A percentile compares a stretch with the other conserved stretches of the same genome.
These are phyloP conservation scores for Aspergillus taichungensis DNA, from an alignment of 495 filamentous ascomycete genomes.

Conservation along the genomic window DNA sequence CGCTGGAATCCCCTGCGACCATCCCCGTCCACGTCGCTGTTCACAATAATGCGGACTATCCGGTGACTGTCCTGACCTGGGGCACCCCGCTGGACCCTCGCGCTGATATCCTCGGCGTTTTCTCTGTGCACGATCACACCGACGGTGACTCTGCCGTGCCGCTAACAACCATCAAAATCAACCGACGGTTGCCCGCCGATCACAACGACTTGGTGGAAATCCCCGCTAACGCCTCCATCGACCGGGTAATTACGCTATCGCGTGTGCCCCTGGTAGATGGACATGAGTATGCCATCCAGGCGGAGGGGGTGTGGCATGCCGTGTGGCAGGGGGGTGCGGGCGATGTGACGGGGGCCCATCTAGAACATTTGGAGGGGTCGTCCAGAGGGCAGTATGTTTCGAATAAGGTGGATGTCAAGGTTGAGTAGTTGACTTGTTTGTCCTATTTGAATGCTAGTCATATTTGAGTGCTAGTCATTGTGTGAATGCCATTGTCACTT, in stretches of 20 bases:
- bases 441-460: no score
- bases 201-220: constrained; percentile 36
- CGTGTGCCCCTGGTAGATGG: constrained; percentile 11
- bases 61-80: constrained; percentile 43
- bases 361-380: constrained; percentile 10
- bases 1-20: constrained; percentile 10
- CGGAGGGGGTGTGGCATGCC: constrained; percentile 24
- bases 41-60: constrained; percentile 28
- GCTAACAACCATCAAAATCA: constrained; percentile 34
- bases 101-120: constrained; percentile 37
- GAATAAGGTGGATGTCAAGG: constrained; percentile 7
- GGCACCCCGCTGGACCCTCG: constrained; percentile 39
- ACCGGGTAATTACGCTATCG: constrained; percentile 10
- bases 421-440: background rate
- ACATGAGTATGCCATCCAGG: constrained; percentile 20
- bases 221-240: constrained; percentile 12
- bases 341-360: constrained; percentile 13
- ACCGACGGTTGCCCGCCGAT: constrained; percentile 35
- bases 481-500: no score
- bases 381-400: constrained; percentile 17
- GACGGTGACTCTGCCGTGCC: constrained; percentile 21
- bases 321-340: constrained; percentile 18
- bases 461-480: no score
- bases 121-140: constrained; percentile 28
- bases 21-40: constrained; percentile 24